A percentile compares a stretch with the other conserved stretches of the same genome.
These are phyloP conservation scores for Acacia melanoxylon DNA, from an alignment of 306 rosid species.

Conservation along the genomic window DNA sequence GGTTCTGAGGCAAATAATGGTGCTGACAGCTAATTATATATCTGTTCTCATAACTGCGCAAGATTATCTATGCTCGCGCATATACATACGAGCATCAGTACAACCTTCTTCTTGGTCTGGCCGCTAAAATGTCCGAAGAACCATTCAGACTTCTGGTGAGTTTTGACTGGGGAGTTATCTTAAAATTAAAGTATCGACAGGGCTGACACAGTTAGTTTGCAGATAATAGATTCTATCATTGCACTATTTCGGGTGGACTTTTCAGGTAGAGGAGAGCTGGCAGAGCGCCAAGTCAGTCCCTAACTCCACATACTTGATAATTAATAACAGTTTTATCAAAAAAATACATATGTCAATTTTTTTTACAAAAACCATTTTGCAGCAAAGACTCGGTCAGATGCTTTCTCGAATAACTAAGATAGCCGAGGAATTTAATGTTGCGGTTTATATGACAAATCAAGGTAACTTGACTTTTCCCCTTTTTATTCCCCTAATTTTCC, in stretches of 20 bases:
- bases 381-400: slow-evolving; percentile 97
- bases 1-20: slow-evolving; percentile 18
- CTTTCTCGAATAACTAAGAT: slow-evolving; percentile 86
- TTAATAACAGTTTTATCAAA: neutral
- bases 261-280: slow-evolving; percentile 95
- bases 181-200: neutral
- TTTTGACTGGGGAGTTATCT: slow-evolving; percentile 11
- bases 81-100: slow-evolving; percentile 93
- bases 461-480: slow-evolving; percentile 46
- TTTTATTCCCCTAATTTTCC: neutral
- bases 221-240: slow-evolving; percentile 90
- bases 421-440: slow-evolving; percentile 92
- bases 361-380: slow-evolving; percentile 43
- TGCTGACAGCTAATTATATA: slow-evolving; percentile 33
- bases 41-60: slow-evolving; percentile 29
- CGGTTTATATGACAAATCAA: slow-evolving; percentile 95
- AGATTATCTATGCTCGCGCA: slow-evolving; percentile 98
- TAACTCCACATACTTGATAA: slow-evolving; percentile 19
- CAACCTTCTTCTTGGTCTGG: slow-evolving; percentile 88
- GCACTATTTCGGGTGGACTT: slow-evolving; percentile 95
- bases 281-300: slow-evolving; percentile 85
- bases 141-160: slow-evolving; percentile 96
- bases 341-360: neutral
- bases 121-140: slow-evolving; percentile 97
- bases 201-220: slow-evolving; percentile 35